phyloP scores from a whole-genome alignment of 2,329 filamentous ascomycete species.

The Xylaria multiplex region DNA sequence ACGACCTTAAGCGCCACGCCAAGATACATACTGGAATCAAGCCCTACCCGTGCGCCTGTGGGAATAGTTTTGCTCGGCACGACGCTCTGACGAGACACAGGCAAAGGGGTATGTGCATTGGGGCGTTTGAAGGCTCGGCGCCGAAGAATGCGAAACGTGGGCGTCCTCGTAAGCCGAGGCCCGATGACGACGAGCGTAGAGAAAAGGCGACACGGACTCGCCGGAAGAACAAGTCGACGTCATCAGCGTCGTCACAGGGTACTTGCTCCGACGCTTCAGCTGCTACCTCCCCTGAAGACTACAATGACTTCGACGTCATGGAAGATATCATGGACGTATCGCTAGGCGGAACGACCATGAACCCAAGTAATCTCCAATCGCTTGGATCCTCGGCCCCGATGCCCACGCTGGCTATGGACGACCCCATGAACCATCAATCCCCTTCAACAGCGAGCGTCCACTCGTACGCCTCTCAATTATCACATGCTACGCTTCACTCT shows the following conservation, averaged over 20 bases:
- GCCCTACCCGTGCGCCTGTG: slow-evolving; percentile 93
- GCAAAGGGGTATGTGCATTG: slow-evolving; percentile 95
- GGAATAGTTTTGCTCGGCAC: slow-evolving; percentile 93
- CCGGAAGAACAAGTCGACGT: slow-evolving; percentile 65
- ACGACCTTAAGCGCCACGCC: slow-evolving; percentile 95
- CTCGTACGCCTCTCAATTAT: slow-evolving; percentile 58
- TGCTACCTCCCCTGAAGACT: slow-evolving; percentile 60
- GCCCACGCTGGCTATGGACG: slow-evolving; percentile 47
- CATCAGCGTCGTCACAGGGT: slow-evolving; percentile 62
- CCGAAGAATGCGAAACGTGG: slow-evolving; percentile 71
- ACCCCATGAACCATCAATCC: slow-evolving; percentile 50
- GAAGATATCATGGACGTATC: slow-evolving; percentile 62
- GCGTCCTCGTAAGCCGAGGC: slow-evolving; percentile 69
- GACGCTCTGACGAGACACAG: slow-evolving; percentile 94
- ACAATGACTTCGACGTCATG: slow-evolving; percentile 56
- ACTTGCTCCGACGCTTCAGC: slow-evolving; percentile 67
- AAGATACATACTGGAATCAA: slow-evolving; percentile 98
- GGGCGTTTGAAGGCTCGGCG: slow-evolving; percentile 84
- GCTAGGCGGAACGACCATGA: slow-evolving; percentile 52
- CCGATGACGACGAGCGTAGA: slow-evolving; percentile 65
- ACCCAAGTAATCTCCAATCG: slow-evolving; percentile 51
- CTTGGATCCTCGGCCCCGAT: slow-evolving; percentile 53
- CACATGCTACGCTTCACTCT: slow-evolving; percentile 49
- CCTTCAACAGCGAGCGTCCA: slow-evolving; percentile 57
- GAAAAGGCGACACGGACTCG: slow-evolving; percentile 68